Percentiles rank a stretch among this genome's conserved stretches.
Conservation (phyloP, 352 stramenopile species). For the Phytopythium mirpurense region DNA sequence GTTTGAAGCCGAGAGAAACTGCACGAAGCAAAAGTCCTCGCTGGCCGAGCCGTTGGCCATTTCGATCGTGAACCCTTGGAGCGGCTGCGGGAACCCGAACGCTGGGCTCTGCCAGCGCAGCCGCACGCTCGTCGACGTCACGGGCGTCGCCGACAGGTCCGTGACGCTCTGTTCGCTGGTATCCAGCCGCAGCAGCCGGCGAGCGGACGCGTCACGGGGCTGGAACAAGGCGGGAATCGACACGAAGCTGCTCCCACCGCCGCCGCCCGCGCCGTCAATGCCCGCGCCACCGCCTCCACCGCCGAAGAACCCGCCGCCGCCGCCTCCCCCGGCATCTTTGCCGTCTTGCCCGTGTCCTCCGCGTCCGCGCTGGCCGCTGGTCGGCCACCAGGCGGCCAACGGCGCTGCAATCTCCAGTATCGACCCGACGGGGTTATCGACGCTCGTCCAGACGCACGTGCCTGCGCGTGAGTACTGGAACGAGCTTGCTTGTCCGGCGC, state of each 20-base stretch:
- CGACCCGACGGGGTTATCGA: slow-evolving; percentile 1
- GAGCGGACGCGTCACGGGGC: slow-evolving; percentile 7
- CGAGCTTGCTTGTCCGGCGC: slow-evolving; percentile 35
- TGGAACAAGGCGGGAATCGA: slow-evolving; percentile 15
- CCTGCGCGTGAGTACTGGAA: slow-evolving; percentile 38
- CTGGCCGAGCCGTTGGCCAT: slow-evolving; percentile 52
- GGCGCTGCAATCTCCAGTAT: neutral
- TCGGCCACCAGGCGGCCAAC: slow-evolving; percentile 14
- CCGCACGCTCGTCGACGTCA: slow-evolving; percentile 32
- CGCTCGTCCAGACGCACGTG: slow-evolving; percentile 25
- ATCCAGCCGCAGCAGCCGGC: slow-evolving; percentile 14
- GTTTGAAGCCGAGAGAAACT: slow-evolving; percentile 12
- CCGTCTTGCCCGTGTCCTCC: slow-evolving; percentile 71
- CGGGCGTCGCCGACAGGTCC: slow-evolving; percentile 12
- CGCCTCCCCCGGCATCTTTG: slow-evolving; percentile 71
- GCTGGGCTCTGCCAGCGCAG: slow-evolving; percentile 34
- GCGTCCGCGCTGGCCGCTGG: slow-evolving; percentile 23
- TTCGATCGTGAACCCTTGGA: slow-evolving; percentile 49
- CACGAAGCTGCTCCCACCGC: slow-evolving; percentile 58
- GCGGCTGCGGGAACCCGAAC: slow-evolving; percentile 32
- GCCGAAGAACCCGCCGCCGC: slow-evolving; percentile 68
- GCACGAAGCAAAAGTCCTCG: slow-evolving; percentile 50
- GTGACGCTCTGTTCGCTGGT: slow-evolving; percentile 18
- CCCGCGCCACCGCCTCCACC: slow-evolving; percentile 64
- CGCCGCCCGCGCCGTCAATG: slow-evolving; percentile 51